phyloP scores from a whole-genome alignment of 192 early-diverging fungal species.

The Backusella mclennaniae region DNA sequence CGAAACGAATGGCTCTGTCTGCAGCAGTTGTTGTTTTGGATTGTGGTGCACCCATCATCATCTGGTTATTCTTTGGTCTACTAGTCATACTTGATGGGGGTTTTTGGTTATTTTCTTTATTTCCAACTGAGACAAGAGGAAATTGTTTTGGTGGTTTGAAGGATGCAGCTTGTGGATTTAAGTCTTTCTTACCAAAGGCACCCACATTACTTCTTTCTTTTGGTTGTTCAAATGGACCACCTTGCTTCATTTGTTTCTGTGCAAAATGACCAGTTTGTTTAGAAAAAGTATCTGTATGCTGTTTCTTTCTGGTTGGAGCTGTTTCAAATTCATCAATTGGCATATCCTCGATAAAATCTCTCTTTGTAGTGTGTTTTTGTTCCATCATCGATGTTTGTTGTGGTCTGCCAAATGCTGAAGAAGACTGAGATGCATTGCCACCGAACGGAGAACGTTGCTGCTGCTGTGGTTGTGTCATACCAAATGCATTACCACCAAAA shows the following conservation, averaged over 20 bases:
- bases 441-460: neutral
- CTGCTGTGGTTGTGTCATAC: neutral
- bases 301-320: neutral
- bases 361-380: neutral
- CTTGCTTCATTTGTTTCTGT: neutral
- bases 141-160: neutral
- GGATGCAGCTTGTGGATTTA: neutral
- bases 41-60: neutral
- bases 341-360: neutral
- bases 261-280: neutral
- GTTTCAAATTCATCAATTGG: neutral
- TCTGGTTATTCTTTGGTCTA: neutral
- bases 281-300: neutral
- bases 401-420: neutral
- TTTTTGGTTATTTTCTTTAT: neutral
- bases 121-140: neutral
- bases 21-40: neutral
- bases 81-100: neutral
- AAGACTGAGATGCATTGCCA: no score
- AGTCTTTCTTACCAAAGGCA: neutral
- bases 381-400: neutral
- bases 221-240: neutral
- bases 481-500: no score
- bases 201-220: neutral
- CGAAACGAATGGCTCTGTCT: slow-evolving; percentile 23